Conservation (phyloP, 73 alveolate species). For the Durusdinium trenchii region DNA sequence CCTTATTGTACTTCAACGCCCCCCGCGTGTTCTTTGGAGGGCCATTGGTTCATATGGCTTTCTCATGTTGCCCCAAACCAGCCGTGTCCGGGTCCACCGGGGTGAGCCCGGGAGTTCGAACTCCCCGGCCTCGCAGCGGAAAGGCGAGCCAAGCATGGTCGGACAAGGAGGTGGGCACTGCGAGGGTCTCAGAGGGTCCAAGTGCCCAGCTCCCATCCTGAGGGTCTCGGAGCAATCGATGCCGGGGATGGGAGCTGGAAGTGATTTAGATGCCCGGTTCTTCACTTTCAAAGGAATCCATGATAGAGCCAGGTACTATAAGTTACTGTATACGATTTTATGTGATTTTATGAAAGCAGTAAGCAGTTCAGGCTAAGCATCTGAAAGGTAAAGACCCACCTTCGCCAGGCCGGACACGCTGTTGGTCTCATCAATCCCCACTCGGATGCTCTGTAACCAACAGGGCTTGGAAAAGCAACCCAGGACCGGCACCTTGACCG, state of each 20-base stretch:
- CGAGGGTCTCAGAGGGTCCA: background rate
- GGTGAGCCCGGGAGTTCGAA: too few species aligned
- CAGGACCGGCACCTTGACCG: conserved; percentile 29
- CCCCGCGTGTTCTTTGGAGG: too few species aligned
- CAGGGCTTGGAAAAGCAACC: conserved; percentile 70
- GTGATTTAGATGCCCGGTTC: background rate
- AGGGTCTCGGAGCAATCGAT: background rate
- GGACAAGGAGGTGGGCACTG: conserved; percentile 8
- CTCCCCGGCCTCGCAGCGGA: conserved; percentile 17
- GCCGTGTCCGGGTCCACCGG: too few species aligned
- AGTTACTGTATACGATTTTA: background rate
- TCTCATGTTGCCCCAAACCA: too few species aligned
- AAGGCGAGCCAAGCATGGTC: conserved; percentile 75
- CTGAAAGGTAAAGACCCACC: conserved; percentile 28
- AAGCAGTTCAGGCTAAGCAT: background rate
- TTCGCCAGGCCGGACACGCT: conserved; percentile 38
- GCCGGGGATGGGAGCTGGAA: too few species aligned
- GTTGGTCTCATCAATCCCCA: conserved; percentile 84
- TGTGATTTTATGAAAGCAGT: background rate
- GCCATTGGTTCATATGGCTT: too few species aligned
- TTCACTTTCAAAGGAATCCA: background rate
- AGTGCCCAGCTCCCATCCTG: conserved; percentile 32
- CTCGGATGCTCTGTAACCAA: conserved; percentile 73
- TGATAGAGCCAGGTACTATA: background rate
- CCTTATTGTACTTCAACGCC: too few species aligned